Evolutionary conservation across 148 eudicot genomes (phyloP), one percentile per base, ranked within the genome.

Genomic region (Arbutus unedo): DNA sequence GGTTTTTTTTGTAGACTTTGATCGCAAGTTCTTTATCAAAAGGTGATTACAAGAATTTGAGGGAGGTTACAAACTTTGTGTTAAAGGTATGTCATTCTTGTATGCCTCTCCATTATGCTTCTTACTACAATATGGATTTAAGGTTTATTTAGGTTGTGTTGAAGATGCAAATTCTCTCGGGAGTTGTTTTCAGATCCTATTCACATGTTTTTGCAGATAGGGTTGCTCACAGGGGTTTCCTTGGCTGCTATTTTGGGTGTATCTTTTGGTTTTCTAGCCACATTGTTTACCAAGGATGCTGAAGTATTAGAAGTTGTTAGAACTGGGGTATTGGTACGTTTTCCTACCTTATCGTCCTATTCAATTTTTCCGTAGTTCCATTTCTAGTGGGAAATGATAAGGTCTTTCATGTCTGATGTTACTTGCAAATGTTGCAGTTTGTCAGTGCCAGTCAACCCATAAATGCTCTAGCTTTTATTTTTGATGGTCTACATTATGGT

Each of bases 361-460:
- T 60, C 50, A 47, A 25, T 6, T 54, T 76, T 71, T 41, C 15
- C 23, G n/a, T 13, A 19, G 54, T 75, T 83, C 62, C 44, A 4
- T 15, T 19, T 79, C 16, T 19, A 13, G 18, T 50, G 38, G 43
- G 44, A 16, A 11, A 43, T 62, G 68, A 18, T 19, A 14, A 19
- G 16, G 47, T 60, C 23, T 8, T 70, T 71, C 60, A 16, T 21
- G 6, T 41, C 38, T 23, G 77, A 56, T 45, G 62, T 43, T 56
- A 21, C 51, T 31, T 75, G n/a, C 70, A 44, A 53, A 68, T 53
- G 48, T n/a, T 85, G 67, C 94, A 96, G 98, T 96, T 96, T 90
- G 97, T 94, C 79, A 88, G 95, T 87, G 97, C 93, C 53, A 96
- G 97, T 79, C 98, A 94, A 87, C 99, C 99, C 62, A 13, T 94